phyloP scores from a whole-genome alignment of 139 green algal genomes.

The Tetraselmis chui region DNA sequence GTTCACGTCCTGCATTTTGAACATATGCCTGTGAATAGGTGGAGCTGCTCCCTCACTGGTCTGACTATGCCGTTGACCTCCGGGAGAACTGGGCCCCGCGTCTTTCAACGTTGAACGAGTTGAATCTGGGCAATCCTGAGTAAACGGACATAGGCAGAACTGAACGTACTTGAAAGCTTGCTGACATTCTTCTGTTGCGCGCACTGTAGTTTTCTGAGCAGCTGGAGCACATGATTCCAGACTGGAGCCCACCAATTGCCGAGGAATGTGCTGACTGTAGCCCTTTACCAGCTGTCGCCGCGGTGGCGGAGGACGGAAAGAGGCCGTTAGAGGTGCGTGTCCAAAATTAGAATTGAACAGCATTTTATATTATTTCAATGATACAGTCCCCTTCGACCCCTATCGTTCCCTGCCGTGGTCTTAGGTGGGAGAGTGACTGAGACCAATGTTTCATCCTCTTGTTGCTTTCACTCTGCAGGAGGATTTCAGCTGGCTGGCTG shows the following conservation, averaged over 20 bases:
- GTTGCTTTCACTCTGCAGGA: no score
- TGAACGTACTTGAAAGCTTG: neutral
- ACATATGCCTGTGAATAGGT: neutral
- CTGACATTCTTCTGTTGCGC: no score
- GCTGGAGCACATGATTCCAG: neutral
- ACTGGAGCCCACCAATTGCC: neutral
- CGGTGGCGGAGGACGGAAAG: neutral
- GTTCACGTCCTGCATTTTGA: neutral
- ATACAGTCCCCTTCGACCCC: no score
- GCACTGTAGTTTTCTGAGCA: neutral
- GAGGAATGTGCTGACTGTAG: neutral
- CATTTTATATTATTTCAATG: no score
- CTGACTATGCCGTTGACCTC: neutral
- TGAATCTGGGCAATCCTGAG: no score
- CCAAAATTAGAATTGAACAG: no score
- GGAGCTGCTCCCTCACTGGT: neutral
- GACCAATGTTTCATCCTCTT: no score
- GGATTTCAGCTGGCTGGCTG: neutral
- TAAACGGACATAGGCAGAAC: neutral
- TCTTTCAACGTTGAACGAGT: no score
- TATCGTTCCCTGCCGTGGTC: no score
- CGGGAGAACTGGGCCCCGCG: neutral
- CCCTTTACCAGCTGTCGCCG: no score
- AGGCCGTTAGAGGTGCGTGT: no score
- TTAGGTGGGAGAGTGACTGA: no score